Evolutionary conservation across 768 basidiomycete genomes (phyloP), one percentile per base, ranked within the genome.

Genomic region (Boletus rufocinnamomeus): DNA sequence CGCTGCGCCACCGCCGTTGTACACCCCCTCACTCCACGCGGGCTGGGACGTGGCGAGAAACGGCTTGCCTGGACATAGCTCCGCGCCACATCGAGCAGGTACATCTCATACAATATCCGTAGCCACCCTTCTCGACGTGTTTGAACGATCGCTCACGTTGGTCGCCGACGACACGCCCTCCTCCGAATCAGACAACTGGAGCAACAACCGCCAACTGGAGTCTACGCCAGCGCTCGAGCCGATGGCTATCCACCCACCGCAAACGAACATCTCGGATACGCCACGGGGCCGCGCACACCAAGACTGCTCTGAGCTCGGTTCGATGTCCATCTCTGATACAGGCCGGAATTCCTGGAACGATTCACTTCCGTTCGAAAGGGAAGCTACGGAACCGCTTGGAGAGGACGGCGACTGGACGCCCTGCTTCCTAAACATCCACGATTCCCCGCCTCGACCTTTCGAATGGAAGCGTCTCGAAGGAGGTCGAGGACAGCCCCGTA

Each of bases 131-230:
- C 47, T 54, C 10, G 43, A 55, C 16, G 56, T 52, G 1, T 66
- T 64, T 23, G 56, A 66, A 30, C 52, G 46, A 32, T 52, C 32
- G 6, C 45, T 66, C 34, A 62, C 27, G 21, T 43, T 58, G 16
- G 21, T 35, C 11, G 16, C 25, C 14, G 35, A 59, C 35, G 49
- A 58, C 27, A 17, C 21, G 10, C 44, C 19, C 14, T 32, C 43
- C n/a, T 52, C 34, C 13, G 19, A 11, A 48, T 6, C 27, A 50
- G 55, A 32, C 23, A n/a, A 19, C 27, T 4, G 8, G 37, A 34
- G 25, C 6, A n/a, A 30, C 5, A 17, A 40, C 13, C 17, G 0
- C 4, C 17, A 13, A 4, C 7, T 4, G 9, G n/a, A 56, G 6
- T 2, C 5, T 40, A 28, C 27, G 3, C 23, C 25, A 23, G n/a